Percentiles rank a stretch among this genome's conserved stretches.
Conservation (phyloP, 225 moss, liverwort and hornwort genomes). For the Physcomitrellopsis africana region DNA sequence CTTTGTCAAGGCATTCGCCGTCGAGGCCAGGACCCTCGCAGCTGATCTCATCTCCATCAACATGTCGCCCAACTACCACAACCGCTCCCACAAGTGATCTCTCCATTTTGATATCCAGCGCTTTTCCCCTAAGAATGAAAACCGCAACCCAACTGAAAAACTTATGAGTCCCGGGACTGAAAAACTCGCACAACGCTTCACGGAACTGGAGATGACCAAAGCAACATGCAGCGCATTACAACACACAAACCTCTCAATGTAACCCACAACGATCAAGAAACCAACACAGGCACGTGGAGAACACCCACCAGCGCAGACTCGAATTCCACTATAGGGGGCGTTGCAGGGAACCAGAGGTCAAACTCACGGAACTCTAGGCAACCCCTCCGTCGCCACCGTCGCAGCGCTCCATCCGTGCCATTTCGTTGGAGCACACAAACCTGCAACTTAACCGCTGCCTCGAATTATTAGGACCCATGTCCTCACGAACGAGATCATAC, state of each 20-base stretch:
- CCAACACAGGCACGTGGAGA: neutral
- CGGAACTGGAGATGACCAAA: no score
- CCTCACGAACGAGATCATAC: neutral
- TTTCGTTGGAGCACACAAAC: neutral
- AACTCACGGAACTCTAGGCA: neutral
- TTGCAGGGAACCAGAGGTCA: neutral
- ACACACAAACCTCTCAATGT: neutral
- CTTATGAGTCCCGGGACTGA: no score
- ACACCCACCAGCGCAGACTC: neutral
- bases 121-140: no score
- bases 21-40: conserved; percentile 24
- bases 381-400: neutral
- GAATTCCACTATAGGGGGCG: neutral
- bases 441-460: neutral
- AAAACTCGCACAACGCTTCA: no score
- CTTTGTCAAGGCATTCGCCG: conserved; percentile 32
- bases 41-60: conserved; percentile 19
- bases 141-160: no score
- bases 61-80: neutral
- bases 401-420: neutral
- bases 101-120: no score
- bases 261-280: neutral
- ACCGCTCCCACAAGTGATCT: neutral
- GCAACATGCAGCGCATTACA: neutral
- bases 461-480: neutral